Conservation (phyloP, 2,329 filamentous ascomycete species). For the Colletotrichum musae region DNA sequence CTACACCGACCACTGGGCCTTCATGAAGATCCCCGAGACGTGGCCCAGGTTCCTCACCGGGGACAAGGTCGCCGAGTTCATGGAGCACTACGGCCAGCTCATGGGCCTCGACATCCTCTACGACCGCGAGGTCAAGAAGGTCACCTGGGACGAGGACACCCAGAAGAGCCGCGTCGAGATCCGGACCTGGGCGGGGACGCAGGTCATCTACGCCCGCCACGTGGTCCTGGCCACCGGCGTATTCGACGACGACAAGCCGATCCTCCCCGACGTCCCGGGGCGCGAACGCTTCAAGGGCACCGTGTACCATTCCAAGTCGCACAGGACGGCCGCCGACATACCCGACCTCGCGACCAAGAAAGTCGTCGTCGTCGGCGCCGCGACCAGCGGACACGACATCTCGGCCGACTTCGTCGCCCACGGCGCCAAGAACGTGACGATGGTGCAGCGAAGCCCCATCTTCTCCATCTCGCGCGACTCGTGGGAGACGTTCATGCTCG, state of each 20-base stretch:
- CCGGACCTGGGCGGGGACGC: constrained; percentile 41
- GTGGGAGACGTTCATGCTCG: constrained; percentile 59
- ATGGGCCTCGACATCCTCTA: constrained; percentile 65
- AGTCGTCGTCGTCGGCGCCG: constrained; percentile 63
- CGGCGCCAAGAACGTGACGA: constrained; percentile 62
- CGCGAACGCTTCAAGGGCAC: constrained; percentile 58
- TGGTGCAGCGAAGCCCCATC: constrained; percentile 67
- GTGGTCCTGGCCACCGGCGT: constrained; percentile 64
- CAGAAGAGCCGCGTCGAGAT: constrained; percentile 56
- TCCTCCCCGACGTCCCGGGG: constrained; percentile 56
- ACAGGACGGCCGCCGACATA: constrained; percentile 55
- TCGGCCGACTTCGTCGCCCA: constrained; percentile 64
- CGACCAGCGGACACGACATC: constrained; percentile 65
- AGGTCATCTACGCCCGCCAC: constrained; percentile 55
- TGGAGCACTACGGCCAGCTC: constrained; percentile 62
- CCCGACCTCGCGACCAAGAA: constrained; percentile 52
- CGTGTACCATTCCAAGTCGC: constrained; percentile 59
- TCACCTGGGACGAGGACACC: constrained; percentile 54
- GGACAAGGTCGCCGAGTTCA: constrained; percentile 63
- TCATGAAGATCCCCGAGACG: constrained; percentile 44
- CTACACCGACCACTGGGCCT: constrained; percentile 46
- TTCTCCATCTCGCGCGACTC: constrained; percentile 61
- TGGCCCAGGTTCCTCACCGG: constrained; percentile 55
- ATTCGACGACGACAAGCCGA: constrained; percentile 56
- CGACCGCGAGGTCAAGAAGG: constrained; percentile 54